phyloP scores from a whole-genome alignment of 2,329 filamentous ascomycete genomes.

The Teratosphaeria viscida region DNA sequence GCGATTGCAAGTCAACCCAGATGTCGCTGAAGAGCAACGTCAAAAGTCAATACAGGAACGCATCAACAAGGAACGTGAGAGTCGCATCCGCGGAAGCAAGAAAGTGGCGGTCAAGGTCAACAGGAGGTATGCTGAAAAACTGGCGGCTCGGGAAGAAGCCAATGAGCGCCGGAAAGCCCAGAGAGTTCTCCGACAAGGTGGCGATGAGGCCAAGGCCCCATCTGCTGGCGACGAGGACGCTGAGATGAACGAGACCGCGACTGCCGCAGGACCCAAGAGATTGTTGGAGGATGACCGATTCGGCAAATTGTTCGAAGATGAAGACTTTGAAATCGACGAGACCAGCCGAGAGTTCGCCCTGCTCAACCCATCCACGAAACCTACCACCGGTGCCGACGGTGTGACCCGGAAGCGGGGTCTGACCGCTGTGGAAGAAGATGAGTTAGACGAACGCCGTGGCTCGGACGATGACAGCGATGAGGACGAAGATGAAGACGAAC shows the following conservation, averaged over 20 bases:
- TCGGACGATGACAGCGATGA: conserved; percentile 27
- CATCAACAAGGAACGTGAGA: conserved; percentile 94
- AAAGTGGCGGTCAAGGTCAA: conserved; percentile 90
- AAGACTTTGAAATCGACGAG: conserved; percentile 88
- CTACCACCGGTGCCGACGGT: conserved; percentile 19
- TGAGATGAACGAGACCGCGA: conserved; percentile 42
- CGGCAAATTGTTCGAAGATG: conserved; percentile 77
- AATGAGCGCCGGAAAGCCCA: conserved; percentile 37
- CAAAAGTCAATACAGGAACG: conserved; percentile 87
- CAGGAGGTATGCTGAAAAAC: conserved; percentile 54
- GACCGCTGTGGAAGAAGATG: conserved; percentile 51
- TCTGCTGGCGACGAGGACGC: conserved; percentile 26
- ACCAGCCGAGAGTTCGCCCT: conserved; percentile 73
- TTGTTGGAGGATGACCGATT: conserved; percentile 80
- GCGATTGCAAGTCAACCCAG: conserved; percentile 82
- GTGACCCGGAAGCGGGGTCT: conserved; percentile 36
- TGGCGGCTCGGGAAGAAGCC: conserved; percentile 61
- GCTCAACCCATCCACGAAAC: conserved; percentile 75
- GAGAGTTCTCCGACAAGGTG: conserved; percentile 47
- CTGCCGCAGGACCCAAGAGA: conserved; percentile 24
- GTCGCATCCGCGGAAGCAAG: conserved; percentile 84
- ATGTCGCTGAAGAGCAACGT: conserved; percentile 84
- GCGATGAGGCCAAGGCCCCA: conserved; percentile 34
- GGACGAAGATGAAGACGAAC: conserved; percentile 34
- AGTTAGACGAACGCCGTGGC: conserved; percentile 33